phyloP scores from a whole-genome alignment of 176 grass and related monocot species.

The Oryza glaberrima region DNA sequence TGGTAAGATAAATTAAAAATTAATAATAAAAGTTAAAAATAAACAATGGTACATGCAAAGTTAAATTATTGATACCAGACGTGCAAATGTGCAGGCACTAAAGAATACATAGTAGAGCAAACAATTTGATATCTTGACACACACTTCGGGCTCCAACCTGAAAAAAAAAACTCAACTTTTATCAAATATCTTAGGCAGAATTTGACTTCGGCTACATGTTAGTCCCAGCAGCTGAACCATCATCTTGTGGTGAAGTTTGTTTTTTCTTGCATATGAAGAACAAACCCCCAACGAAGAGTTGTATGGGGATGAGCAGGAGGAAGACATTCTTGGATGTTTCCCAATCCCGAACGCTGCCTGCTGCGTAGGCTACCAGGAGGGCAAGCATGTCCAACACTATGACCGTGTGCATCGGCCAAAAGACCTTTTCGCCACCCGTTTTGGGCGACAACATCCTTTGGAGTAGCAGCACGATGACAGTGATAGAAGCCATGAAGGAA shows the following conservation, averaged over 20 bases:
- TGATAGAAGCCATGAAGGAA: not conserved
- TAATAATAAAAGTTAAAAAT: no score
- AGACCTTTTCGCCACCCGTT: no score
- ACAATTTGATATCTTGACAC: no score
- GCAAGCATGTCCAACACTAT: constrained; percentile 17
- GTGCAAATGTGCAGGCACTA: no score
- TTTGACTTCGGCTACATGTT: no score
- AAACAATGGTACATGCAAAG: no score
- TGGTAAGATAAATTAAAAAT: no score
- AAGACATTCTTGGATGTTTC: constrained; percentile 13
- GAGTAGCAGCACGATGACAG: not conserved
- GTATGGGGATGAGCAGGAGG: not conserved
- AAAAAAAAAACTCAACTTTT: no score
- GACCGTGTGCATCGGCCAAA: not conserved
- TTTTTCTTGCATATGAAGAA: not conserved
- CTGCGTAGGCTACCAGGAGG: constrained; percentile 37
- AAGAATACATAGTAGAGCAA: no score
- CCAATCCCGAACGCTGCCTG: constrained; percentile 20
- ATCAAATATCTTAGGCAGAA: not conserved
- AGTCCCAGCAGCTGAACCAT: no score
- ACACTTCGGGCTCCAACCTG: no score
- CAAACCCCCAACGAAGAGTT: not conserved
- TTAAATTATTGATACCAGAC: no score
- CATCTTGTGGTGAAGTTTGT: not conserved
- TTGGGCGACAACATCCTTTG: not conserved